Conservation (phyloP, 2,329 filamentous ascomycete species). For the Aspergillus sp. region DNA sequence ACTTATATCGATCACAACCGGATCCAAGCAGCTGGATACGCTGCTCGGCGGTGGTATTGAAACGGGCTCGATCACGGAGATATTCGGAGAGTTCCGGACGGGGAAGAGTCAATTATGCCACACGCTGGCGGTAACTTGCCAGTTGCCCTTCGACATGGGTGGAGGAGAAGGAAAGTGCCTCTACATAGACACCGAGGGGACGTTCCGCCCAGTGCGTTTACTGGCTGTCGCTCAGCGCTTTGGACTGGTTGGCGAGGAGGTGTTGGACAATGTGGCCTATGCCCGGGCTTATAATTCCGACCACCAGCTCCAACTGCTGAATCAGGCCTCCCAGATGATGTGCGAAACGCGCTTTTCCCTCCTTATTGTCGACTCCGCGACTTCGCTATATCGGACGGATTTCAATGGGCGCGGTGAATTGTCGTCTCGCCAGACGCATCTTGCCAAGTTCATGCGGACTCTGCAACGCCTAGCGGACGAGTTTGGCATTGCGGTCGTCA, state of each 20-base stretch:
- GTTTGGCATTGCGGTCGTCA: slow-evolving; percentile 96
- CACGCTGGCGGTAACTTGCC: slow-evolving; percentile 95
- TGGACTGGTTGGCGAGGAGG: slow-evolving; percentile 90
- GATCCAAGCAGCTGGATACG: slow-evolving; percentile 94
- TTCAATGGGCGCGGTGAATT: slow-evolving; percentile 95
- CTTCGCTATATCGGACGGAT: slow-evolving; percentile 88
- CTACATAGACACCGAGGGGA: slow-evolving; percentile 97
- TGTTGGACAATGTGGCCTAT: slow-evolving; percentile 96
- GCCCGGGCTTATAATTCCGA: slow-evolving; percentile 97
- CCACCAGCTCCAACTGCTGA: slow-evolving; percentile 88
- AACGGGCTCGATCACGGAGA: slow-evolving; percentile 94
- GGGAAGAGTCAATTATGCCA: slow-evolving; percentile 99
- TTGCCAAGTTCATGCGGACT: slow-evolving; percentile 42
- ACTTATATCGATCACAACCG: slow-evolving; percentile 94
- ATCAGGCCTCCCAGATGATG: slow-evolving; percentile 97
- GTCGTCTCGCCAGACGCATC: slow-evolving; percentile 67
- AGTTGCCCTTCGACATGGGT: slow-evolving; percentile 97
- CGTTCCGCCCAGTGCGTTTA: slow-evolving; percentile 83
- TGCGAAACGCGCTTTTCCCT: slow-evolving; percentile 96
- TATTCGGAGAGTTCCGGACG: slow-evolving; percentile 95
- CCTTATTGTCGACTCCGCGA: slow-evolving; percentile 91
- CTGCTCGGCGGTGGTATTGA: slow-evolving; percentile 89
- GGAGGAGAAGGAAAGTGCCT: slow-evolving; percentile 96
- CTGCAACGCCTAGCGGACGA: slow-evolving; percentile 50
- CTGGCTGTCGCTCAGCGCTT: slow-evolving; percentile 89